Evolutionary conservation across 306 rosid species (phyloP).

Genomic region (Coriaria nepalensis): DNA sequence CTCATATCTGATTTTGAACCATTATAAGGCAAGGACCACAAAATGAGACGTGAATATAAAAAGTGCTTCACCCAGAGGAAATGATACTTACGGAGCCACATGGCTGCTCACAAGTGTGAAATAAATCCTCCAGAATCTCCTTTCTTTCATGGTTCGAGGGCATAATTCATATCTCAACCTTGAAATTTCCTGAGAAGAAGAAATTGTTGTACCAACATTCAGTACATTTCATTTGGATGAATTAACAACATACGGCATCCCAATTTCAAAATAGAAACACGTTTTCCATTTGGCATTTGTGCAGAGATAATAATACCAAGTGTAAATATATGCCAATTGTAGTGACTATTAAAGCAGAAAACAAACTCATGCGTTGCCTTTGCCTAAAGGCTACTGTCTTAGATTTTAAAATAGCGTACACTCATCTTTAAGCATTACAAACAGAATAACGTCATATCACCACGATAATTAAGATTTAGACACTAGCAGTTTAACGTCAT

Average conservation of each 20-base stretch:
- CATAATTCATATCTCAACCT: constrained; percentile 89
- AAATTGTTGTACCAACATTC: constrained; percentile 3
- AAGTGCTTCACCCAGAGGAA: constrained; percentile 12
- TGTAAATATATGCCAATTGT: no score
- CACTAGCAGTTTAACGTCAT: no score
- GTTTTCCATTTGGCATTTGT: no score
- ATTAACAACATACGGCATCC: background rate
- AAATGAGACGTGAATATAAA: background rate
- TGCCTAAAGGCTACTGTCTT: no score
- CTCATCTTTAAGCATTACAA: no score
- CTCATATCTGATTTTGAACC: constrained; percentile 48
- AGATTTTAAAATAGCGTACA: no score
- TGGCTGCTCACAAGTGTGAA: constrained; percentile 86
- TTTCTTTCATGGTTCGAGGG: constrained; percentile 78
- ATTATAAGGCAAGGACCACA: constrained; percentile 5
- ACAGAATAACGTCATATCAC: no score
- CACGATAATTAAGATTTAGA: no score
- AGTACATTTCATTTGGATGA: background rate
- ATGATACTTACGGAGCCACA: constrained; percentile 86
- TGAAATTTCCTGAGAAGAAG: constrained; percentile 70
- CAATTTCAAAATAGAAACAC: no score
- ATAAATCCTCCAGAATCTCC: constrained; percentile 85
- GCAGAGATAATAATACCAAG: no score
- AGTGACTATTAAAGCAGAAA: no score
- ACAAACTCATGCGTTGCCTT: no score